Base-by-base conservation (phyloP, 2,329 filamentous ascomycete species). In the Neoascochyta sp. region DNA sequence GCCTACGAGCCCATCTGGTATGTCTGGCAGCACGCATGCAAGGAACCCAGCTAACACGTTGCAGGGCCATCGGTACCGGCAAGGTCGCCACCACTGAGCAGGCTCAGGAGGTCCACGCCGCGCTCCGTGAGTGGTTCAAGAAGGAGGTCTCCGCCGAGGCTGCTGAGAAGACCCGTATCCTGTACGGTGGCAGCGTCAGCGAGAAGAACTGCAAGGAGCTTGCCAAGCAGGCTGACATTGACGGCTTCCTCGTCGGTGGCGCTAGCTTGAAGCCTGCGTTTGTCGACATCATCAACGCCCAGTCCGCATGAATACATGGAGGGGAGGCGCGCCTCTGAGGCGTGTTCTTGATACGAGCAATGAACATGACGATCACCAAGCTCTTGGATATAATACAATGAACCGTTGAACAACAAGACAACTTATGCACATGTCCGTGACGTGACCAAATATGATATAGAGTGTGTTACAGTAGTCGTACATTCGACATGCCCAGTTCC, bases 1-100 rank as follows among this genome's bases (percentile, higher is more conserved):
- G 92, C 92, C 60, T 98, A 98, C 70, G 92, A 98, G 78, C 92
- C 92, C 60, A 93, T 98, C 75, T 98, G 92, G 90, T 88, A 80
- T 36, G 49, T 22, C 28, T n/a, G 10, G 7, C 11, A 9, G 4
- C 5, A 5, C 3, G 6, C 6, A 19, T 9, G 7, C 30, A 14
- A 8, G 9, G 11, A n/a, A 10, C 12, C 19, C 6, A 1, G 25
- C 44, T 57, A 34, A 58, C 29, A n/a, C 4, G 14, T 15, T 28
- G 4, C 43, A 75, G 72, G 74, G 79, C 79, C 34, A 82, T 82
- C 39, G 90, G 90, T 53, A 96, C 92, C 49, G 92, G 92, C 52
- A 66, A 69, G 48, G 60, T 67, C 28, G 62, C 62, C 16, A 66
- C 65, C 29, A 61, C 57, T 9, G 53, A 68, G 49, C 63, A 64